Percentiles rank a stretch among this genome's conserved stretches.
Evolutionary conservation across 1,284 basidiomycete species (phyloP).

Genomic region (Trichosporon sp.): DNA sequence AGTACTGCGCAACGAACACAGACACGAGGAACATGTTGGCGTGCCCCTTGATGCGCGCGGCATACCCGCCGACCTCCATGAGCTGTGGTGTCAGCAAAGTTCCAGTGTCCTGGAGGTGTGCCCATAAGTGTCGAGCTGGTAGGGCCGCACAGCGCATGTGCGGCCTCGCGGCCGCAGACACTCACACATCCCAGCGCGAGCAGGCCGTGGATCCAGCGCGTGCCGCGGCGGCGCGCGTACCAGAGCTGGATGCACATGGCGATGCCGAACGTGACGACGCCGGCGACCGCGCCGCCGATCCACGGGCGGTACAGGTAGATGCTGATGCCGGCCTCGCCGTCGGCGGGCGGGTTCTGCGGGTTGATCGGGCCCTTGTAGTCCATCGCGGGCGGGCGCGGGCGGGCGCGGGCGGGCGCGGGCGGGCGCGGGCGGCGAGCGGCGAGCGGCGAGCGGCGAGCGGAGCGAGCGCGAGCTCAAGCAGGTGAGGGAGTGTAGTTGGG

Average conservation of each 20-base stretch:
- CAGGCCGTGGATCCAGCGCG: conserved; percentile 26
- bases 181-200: conserved; percentile 27
- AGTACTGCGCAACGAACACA: conserved; percentile 44
- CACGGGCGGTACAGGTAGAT: conserved; percentile 49
- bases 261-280: conserved; percentile 37
- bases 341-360: conserved; percentile 27
- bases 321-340: conserved; percentile 39
- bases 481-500: too few relatives aligned
- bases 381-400: not conserved
- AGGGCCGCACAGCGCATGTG: too few relatives aligned
- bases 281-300: conserved; percentile 35
- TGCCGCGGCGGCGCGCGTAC: conserved; percentile 26
- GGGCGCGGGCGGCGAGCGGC: not conserved
- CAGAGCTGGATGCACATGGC: conserved; percentile 32
- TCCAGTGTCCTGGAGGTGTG: too few relatives aligned
- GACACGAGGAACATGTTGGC: conserved; percentile 27
- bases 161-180: too few relatives aligned
- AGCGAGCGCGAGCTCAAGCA: not conserved
- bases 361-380: conserved; percentile 40
- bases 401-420: not conserved
- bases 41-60: conserved; percentile 27
- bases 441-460: not conserved
- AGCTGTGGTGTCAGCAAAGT: conserved; percentile 21
- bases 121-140: too few relatives aligned
- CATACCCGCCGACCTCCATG: conserved; percentile 41